These are phyloP conservation scores for Elsinoe fawcettii DNA, from an alignment of 2,329 filamentous ascomycete genomes.

Conservation along the genomic window DNA sequence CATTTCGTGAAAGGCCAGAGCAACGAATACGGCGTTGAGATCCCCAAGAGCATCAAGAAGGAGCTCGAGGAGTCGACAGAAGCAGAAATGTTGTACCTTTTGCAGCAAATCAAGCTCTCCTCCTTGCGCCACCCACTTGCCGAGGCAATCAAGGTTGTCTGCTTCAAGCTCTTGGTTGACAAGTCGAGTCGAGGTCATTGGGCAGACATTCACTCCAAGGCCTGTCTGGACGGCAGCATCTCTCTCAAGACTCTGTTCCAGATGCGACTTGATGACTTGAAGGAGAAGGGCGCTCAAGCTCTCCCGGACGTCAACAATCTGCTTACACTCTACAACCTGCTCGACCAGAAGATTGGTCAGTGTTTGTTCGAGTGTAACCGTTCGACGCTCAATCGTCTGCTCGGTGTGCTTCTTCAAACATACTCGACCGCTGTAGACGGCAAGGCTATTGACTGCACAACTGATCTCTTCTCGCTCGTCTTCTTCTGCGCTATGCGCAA, in stretches of 20 bases:
- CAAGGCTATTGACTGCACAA: slow-evolving; percentile 6
- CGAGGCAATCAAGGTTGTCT: slow-evolving; percentile 14
- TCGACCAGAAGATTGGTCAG: slow-evolving; percentile 17
- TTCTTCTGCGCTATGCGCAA: slow-evolving; percentile 52
- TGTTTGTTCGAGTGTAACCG: slow-evolving; percentile 31
- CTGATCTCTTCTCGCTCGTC: slow-evolving; percentile 50
- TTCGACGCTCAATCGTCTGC: slow-evolving; percentile 16
- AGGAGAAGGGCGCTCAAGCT: slow-evolving; percentile 14
- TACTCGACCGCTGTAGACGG: slow-evolving; percentile 19
- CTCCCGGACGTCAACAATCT: slow-evolving; percentile 17
- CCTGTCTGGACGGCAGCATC: slow-evolving; percentile 17
- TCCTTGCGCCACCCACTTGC: slow-evolving; percentile 13
- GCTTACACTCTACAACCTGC: slow-evolving; percentile 15
- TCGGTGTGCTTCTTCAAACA: slow-evolving; percentile 14
- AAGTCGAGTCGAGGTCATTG: slow-evolving; percentile 15
- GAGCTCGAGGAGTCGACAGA: slow-evolving; percentile 17
- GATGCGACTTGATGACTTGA: slow-evolving; percentile 15
- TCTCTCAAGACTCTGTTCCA: slow-evolving; percentile 11
- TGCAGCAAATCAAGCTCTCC: slow-evolving; percentile 16
- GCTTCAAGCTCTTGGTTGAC: slow-evolving; percentile 12
- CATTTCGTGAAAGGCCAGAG: slow-evolving; percentile 12
- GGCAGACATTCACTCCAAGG: slow-evolving; percentile 16
- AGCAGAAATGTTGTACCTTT: slow-evolving; percentile 16
- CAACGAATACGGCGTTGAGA: slow-evolving; percentile 2
- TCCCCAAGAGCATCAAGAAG: slow-evolving; percentile 17